A percentile compares a stretch with the other conserved stretches of the same genome.
Evolutionary conservation across 306 rosid genomes (phyloP).

Genomic region (Castanea sativa): DNA sequence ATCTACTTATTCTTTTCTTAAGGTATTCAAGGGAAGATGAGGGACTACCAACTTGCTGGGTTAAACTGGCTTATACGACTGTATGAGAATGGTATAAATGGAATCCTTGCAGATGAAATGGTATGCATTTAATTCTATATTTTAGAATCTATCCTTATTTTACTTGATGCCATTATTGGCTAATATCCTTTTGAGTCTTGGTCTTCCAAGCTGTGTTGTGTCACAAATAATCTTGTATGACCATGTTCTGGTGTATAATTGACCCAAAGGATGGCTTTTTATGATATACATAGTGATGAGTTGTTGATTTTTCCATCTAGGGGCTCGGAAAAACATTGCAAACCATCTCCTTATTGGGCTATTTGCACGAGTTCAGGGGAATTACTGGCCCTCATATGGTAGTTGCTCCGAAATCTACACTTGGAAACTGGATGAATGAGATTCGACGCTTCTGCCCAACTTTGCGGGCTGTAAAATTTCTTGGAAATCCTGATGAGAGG

Average conservation of each 20-base stretch:
- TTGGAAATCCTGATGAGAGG: slow-evolving; percentile 97
- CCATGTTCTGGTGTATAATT: slow-evolving; percentile 12
- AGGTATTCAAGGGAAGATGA: slow-evolving; percentile 99
- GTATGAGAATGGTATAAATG: slow-evolving; percentile 96
- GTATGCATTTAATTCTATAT: slow-evolving; percentile 35
- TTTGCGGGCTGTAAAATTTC: slow-evolving; percentile 84
- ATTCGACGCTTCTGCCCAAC: slow-evolving; percentile 91
- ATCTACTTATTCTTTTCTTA: slow-evolving; percentile 7
- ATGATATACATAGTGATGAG: slow-evolving; percentile 4
- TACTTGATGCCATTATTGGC: neutral
- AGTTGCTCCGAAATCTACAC: slow-evolving; percentile 99
- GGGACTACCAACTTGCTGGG: slow-evolving; percentile 99
- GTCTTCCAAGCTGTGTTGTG: neutral
- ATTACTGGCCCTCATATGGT: slow-evolving; percentile 98
- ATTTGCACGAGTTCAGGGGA: slow-evolving; percentile 92
- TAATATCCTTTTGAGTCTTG: neutral
- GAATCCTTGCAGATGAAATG: slow-evolving; percentile 99
- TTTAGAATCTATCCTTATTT: neutral
- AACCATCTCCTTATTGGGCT: slow-evolving; percentile 91
- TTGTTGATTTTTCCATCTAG: slow-evolving; percentile 36
- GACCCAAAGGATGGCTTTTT: neutral
- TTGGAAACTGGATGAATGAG: slow-evolving; percentile 99
- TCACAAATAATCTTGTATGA: neutral
- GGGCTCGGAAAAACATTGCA: slow-evolving; percentile 98
- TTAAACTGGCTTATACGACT: slow-evolving; percentile 93